Evolutionary conservation across 192 early-diverging fungal species (phyloP).

Genomic region (Rhizophagus sp.): DNA sequence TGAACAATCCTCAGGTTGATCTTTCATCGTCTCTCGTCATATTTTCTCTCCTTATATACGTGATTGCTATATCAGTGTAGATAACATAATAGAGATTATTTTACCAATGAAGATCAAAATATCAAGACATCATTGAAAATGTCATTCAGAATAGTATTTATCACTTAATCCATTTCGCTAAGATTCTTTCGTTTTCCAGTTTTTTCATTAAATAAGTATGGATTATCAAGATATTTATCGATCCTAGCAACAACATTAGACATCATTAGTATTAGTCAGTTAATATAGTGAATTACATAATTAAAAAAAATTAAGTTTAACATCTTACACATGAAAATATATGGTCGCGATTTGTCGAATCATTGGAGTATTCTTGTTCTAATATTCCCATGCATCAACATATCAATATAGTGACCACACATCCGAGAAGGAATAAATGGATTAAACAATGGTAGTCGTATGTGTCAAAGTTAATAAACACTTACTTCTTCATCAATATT

Average conservation of each 20-base stretch:
- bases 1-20: constrained; percentile 20
- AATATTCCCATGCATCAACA: neutral
- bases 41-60: constrained; percentile 21
- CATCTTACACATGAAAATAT: constrained; percentile 11
- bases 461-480: neutral
- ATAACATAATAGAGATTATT: neutral
- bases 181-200: neutral
- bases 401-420: neutral
- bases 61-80: neutral
- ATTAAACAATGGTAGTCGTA: neutral
- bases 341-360: constrained; percentile 12
- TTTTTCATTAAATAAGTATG: constrained; percentile 1
- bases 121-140: constrained; percentile 18
- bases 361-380: neutral
- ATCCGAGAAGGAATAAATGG: neutral
- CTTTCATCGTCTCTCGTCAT: neutral
- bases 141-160: constrained; percentile 8
- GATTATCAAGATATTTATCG: constrained; percentile 9
- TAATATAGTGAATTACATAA: neutral
- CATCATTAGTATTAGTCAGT: constrained; percentile 1
- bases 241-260: neutral
- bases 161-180: constrained; percentile 12
- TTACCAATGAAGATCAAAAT: constrained; percentile 15
- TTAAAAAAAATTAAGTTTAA: neutral
- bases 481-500: constrained; percentile 3